Base-by-base conservation (phyloP, 495 filamentous ascomycete genomes). In the Neurospora sp. region DNA sequence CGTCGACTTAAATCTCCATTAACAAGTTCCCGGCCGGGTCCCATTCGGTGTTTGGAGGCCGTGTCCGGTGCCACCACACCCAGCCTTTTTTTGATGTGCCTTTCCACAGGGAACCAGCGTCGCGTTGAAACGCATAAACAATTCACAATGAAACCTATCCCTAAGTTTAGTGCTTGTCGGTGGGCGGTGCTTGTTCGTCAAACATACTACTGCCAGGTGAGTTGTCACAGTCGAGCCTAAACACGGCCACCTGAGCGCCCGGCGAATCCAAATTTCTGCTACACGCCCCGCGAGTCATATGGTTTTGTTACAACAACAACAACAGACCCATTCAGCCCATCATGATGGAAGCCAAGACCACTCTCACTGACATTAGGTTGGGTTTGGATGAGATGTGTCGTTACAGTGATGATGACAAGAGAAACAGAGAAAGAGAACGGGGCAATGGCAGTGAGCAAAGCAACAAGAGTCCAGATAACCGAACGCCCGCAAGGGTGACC, bases 371-470 rank as follows among this genome's bases (percentile, higher is more conserved):
- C 9, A 4, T 53, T 20, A 45, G 44, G 44, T 53, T 53, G 8
- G 44, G 44, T 53, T 39, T 22, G 3, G n/a, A 53, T 53, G 45
- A 61, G 53, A 61, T 53, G 45, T 53, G 35, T 18, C 68, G 38
- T 10, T 20, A 20, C 14, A 41, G 42, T 38, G 20, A 69, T 45
- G 27, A 18, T 14, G 39, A 41, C 44, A 41, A 70, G 14, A 70
- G 71, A 16, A 68, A 71, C 69, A 47, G 71, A 69, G 9, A 20
- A 35, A 71, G 42, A 69, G 70, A 73, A 45, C 27, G 59, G 45
- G 68, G 53, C 61, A 69, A 68, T 68, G 27, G 27, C 27, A 27
- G 27, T 27, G 20, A 69, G 68, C 27, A 27, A 70, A 74, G 75
- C 44, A 71, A 73, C 68, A 61, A 72, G n/a, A 39, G 44, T 16